These are phyloP conservation scores for Conringia planisiliqua DNA, from an alignment of 345 rosid species.

Conservation along the genomic window DNA sequence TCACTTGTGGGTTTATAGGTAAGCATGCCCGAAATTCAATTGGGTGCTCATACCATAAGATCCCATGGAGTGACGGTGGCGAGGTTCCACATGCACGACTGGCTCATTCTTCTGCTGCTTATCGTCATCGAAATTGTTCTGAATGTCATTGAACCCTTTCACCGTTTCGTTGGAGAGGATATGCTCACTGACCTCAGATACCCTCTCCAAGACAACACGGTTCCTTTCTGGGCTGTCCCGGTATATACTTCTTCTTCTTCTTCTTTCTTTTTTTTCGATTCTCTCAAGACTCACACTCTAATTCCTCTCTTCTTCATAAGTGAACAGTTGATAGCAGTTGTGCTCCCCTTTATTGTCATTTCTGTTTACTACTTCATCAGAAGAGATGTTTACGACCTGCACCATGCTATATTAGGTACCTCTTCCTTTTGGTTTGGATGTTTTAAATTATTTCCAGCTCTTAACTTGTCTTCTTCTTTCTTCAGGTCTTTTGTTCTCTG, in stretches of 20 bases:
- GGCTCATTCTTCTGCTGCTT: slow-evolving; percentile 79
- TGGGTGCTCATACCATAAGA: slow-evolving; percentile 66
- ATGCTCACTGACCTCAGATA: slow-evolving; percentile 77
- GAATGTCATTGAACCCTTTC: slow-evolving; percentile 78
- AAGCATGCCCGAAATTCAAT: slow-evolving; percentile 71
- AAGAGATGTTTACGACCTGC: slow-evolving; percentile 80
- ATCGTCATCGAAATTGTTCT: slow-evolving; percentile 52
- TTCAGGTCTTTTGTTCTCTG: slow-evolving; percentile 76
- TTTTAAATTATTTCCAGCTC: background rate
- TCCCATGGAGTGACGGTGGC: slow-evolving; percentile 78
- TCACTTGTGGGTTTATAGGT: slow-evolving; percentile 4
- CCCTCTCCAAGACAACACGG: slow-evolving; percentile 69
- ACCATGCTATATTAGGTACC: slow-evolving; percentile 82
- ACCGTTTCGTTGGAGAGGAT: slow-evolving; percentile 82
- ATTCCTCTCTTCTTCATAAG: background rate
- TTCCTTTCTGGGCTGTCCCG: slow-evolving; percentile 89
- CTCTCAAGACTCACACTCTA: too few species aligned
- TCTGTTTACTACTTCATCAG: slow-evolving; percentile 63
- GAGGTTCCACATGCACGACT: slow-evolving; percentile 78
- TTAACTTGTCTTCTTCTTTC: background rate
- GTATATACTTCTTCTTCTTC: slow-evolving; percentile 29
- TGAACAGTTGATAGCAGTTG: slow-evolving; percentile 61
- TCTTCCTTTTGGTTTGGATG: background rate
- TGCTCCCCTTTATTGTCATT: slow-evolving; percentile 63
- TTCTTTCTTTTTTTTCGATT: too few species aligned